Conservation (phyloP, 73 alveolate species). For the Paramecium primaurelia region DNA sequence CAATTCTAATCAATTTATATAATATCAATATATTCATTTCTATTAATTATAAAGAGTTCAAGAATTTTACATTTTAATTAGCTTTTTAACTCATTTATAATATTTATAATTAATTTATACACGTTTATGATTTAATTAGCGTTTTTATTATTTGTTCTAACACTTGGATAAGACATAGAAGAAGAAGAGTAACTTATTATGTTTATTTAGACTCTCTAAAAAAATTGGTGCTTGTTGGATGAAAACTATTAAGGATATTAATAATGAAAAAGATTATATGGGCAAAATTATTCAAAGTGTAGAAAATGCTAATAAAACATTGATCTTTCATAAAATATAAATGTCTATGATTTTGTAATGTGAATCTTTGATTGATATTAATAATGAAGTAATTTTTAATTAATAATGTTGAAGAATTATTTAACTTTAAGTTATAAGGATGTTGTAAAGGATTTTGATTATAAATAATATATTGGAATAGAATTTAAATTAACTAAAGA, state of each 20-base stretch:
- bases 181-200: not conserved
- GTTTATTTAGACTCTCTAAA: not conserved
- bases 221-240: slow-evolving; percentile 5
- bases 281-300: not conserved
- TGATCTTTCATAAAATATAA: not conserved
- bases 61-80: not conserved
- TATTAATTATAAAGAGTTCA: not conserved
- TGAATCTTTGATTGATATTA: not conserved
- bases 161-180: not conserved
- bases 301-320: not conserved
- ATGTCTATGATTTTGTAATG: not conserved
- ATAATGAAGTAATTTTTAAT: not conserved
- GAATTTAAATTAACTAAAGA: not conserved
- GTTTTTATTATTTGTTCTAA: not conserved
- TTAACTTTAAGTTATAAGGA: not conserved
- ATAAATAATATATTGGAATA: not conserved
- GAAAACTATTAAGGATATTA: slow-evolving; percentile 5
- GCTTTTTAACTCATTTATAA: not conserved
- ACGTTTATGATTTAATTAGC: not conserved
- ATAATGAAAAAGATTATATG: not conserved
- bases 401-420: not conserved
- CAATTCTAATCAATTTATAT: not conserved
- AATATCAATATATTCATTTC: not conserved
- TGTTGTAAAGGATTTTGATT: not conserved
- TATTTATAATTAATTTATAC: not conserved